These are phyloP conservation scores for Talaromyces albobiverticillius DNA, from an alignment of 2,329 filamentous ascomycete species.

Conservation along the genomic window DNA sequence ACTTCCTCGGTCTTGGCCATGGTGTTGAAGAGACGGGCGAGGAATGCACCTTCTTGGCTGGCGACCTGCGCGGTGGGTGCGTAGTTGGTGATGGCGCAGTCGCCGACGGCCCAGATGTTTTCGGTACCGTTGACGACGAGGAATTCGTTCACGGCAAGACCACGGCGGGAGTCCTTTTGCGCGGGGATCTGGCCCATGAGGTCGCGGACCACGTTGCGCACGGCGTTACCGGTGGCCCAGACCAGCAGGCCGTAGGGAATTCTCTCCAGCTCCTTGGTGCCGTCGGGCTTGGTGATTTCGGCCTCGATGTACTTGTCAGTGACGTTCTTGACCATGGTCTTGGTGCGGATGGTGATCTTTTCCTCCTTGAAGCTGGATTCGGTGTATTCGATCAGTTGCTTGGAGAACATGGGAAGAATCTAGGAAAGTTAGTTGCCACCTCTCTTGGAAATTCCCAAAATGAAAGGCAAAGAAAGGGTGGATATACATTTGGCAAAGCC, in stretches of 20 bases:
- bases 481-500: conserved; percentile 77
- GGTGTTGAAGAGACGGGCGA: conserved; percentile 95
- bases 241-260: conserved; percentile 95
- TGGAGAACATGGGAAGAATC: conserved; percentile 94
- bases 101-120: conserved; percentile 96
- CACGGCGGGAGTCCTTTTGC: conserved; percentile 91
- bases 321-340: conserved; percentile 98
- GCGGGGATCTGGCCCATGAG: conserved; percentile 89
- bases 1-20: conserved; percentile 92
- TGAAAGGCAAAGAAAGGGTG: not conserved
- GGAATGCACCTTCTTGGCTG: conserved; percentile 90
- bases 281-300: conserved; percentile 75
- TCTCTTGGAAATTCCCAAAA: not conserved
- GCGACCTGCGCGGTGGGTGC: conserved; percentile 97
- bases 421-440: conserved; percentile 18
- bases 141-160: conserved; percentile 96
- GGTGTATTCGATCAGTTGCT: conserved; percentile 98
- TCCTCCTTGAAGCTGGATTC: conserved; percentile 99
- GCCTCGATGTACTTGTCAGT: conserved; percentile 91
- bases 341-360: conserved; percentile 94
- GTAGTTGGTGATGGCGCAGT: conserved; percentile 96
- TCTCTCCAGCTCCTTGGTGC: conserved; percentile 73
- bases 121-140: conserved; percentile 95
- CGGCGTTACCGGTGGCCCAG: conserved; percentile 95
- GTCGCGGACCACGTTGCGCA: conserved; percentile 85